phyloP scores from a whole-genome alignment of 352 stramenopile species.

The Pythium chondricola region DNA sequence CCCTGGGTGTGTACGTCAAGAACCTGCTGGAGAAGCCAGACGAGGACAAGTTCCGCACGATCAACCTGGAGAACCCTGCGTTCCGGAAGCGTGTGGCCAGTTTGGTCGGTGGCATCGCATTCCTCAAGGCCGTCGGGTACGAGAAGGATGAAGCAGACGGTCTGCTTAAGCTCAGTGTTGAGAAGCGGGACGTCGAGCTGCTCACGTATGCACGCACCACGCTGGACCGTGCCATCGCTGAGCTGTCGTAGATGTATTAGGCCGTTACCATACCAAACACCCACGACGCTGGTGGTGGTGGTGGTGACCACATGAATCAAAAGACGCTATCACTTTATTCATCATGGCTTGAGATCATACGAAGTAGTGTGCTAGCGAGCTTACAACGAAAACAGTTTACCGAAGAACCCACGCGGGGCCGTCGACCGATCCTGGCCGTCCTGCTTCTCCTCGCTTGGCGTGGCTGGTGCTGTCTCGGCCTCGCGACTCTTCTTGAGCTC shows the following conservation, averaged over 20 bases:
- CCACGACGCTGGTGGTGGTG: background rate
- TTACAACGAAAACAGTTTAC: slow-evolving; percentile 70
- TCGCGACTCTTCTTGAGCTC: slow-evolving; percentile 31
- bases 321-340: background rate
- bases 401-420: slow-evolving; percentile 49
- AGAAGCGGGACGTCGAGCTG: slow-evolving; percentile 54
- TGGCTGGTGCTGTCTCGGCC: slow-evolving; percentile 4
- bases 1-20: slow-evolving; percentile 82
- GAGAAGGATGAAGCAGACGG: slow-evolving; percentile 74
- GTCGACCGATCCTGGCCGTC: slow-evolving; percentile 16
- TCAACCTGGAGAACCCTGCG: slow-evolving; percentile 87
- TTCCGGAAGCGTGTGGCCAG: slow-evolving; percentile 87
- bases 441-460: slow-evolving; percentile 11
- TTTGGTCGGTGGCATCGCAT: slow-evolving; percentile 74
- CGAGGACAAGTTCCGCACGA: slow-evolving; percentile 87
- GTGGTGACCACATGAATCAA: no score
- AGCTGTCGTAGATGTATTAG: slow-evolving; percentile 41
- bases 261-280: background rate
- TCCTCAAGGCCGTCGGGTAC: slow-evolving; percentile 87
- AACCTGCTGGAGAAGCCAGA: slow-evolving; percentile 85
- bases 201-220: slow-evolving; percentile 54
- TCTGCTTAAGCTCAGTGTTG: slow-evolving; percentile 51
- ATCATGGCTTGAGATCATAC: background rate
- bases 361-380: no score
- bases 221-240: slow-evolving; percentile 51